Evolutionary conservation across 106 monocot species (phyloP).

Genomic region (Apostasia shenzhenica): DNA sequence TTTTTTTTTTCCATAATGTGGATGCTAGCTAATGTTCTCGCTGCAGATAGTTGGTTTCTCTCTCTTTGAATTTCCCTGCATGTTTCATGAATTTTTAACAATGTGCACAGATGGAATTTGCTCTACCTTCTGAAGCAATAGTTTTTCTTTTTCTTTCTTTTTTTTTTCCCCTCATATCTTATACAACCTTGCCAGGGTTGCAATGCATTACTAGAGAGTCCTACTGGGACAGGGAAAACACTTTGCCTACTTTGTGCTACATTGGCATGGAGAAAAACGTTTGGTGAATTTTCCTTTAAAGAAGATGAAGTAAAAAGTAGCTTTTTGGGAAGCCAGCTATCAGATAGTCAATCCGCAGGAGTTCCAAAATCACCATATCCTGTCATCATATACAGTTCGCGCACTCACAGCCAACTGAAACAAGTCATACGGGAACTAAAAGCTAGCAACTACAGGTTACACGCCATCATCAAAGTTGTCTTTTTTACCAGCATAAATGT

Average conservation of each 20-base stretch:
- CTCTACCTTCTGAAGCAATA: not conserved
- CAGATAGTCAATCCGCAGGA: constrained; percentile 32
- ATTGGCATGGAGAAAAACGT: constrained; percentile 80
- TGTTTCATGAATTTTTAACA: too few species aligned
- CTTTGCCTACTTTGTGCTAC: constrained; percentile 82
- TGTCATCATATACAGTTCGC: constrained; percentile 82
- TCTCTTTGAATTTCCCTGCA: too few species aligned
- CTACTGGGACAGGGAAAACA: constrained; percentile 95
- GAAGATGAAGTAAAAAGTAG: constrained; percentile 11
- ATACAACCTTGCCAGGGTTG: constrained; percentile 27
- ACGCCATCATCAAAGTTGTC: not conserved
- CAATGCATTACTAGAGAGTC: constrained; percentile 92
- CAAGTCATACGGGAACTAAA: constrained; percentile 88
- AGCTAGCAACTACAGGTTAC: constrained; percentile 74
- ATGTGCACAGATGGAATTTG: not conserved
- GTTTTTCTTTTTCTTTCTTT: not conserved
- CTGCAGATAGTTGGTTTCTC: too few species aligned
- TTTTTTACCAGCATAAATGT: too few species aligned
- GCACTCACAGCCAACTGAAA: constrained; percentile 94
- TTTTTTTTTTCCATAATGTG: too few species aligned
- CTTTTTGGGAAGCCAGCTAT: constrained; percentile 28
- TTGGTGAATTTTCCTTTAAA: constrained; percentile 43
- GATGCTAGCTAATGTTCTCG: too few species aligned
- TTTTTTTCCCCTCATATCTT: not conserved
- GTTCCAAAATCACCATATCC: constrained; percentile 34